These are phyloP conservation scores for Liriodendron chinense DNA, from an alignment of 164 flowering plant genomes.

Conservation along the genomic window DNA sequence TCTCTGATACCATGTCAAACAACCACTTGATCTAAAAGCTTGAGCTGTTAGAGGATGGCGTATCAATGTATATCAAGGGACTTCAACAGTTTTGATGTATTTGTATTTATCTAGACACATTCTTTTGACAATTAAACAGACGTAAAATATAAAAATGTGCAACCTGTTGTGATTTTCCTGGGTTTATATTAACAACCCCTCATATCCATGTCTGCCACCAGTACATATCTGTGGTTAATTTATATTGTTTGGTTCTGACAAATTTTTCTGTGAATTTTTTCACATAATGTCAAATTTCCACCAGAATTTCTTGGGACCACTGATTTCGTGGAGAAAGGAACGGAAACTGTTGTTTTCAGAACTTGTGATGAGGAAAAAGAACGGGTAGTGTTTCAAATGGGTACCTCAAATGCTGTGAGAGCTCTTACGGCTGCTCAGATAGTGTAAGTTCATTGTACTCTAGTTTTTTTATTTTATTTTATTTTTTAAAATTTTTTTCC, in stretches of 20 bases:
- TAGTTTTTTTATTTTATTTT: no score
- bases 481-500: no score
- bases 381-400: slow-evolving; percentile 85
- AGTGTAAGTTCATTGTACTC: slow-evolving; percentile 51
- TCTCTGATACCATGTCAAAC: no score
- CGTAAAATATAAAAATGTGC: background rate
- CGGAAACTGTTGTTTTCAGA: slow-evolving; percentile 72
- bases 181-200: background rate
- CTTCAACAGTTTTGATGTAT: no score
- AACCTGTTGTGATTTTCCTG: background rate
- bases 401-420: slow-evolving; percentile 92
- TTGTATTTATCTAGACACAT: no score
- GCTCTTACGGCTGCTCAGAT: slow-evolving; percentile 78
- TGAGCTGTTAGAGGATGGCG: no score
- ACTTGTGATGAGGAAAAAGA: slow-evolving; percentile 70
- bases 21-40: no score
- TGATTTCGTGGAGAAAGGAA: slow-evolving; percentile 89
- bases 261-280: background rate
- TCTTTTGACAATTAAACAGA: no score
- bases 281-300: slow-evolving; percentile 1
- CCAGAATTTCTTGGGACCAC: slow-evolving; percentile 59
- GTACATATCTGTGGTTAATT: background rate
- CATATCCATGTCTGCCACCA: background rate
- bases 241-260: background rate
- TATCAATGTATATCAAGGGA: no score